Base-by-base conservation (phyloP, 2,329 filamentous ascomycete species). In the Ophiostoma sp. region DNA sequence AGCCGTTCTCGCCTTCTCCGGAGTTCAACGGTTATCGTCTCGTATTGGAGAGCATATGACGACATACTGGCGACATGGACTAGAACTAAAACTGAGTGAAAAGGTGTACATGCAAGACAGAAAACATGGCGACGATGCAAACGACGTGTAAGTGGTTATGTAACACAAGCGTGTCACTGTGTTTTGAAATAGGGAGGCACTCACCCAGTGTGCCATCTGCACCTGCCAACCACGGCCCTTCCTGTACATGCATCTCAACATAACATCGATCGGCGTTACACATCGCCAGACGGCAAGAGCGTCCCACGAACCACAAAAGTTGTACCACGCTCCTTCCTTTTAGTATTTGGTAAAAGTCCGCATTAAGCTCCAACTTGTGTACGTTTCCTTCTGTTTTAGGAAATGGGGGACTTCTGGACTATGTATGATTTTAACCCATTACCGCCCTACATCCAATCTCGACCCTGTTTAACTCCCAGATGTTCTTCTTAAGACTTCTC, bases 281-380 rank as follows among this genome's bases (percentile, higher is more conserved):
- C 57, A 62, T 62, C 57, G 27, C 27, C 57, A 62, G 1, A 33
- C 23, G 27, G 57, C 57, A 62, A 62, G 57, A 62, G 57, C 57
- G 57, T 62, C 57, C 27, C 27, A 62, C 57, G 57, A 62, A 33
- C 57, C 57, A 62, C 27, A 33, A 7, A 33, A 27, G 23, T 13
- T 20, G 57, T 62, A 33, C 27, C 15, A 62, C 57, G 4, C 57
- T 17, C 23, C 57, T 17, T 17, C 4, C 27, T 62, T 31, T 62
- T 27, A 5, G 5, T 4, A 5, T 27, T 57, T 57, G 8, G 48
- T 52, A 6, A n/a, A 48, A 48, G 15, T 57, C 23, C n/a, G 52
- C 52, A 27, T 57, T 27, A n/a, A 27, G n/a, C 27, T 57, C 10
- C n/a, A 27, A 27, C n/a, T 31, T 27, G 13, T 33, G 57, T 3